Evolutionary conservation across 164 flowering plant genomes (phyloP).

Genomic region (Stephania cephalantha): DNA sequence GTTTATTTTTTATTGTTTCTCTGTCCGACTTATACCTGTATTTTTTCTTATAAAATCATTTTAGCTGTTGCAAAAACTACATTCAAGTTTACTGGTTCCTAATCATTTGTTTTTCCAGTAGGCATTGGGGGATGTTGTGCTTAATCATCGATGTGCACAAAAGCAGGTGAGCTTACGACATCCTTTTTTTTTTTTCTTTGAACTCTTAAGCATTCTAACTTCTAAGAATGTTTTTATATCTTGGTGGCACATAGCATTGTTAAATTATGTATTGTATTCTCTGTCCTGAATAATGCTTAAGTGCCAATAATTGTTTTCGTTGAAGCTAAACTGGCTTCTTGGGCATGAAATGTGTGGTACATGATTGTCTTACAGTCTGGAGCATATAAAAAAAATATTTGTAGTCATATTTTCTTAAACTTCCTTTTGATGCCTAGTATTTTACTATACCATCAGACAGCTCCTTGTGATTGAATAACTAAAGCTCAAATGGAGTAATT

Average conservation of each 20-base stretch:
- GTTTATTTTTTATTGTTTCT: background rate
- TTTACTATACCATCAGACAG: background rate
- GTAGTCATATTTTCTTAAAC: background rate
- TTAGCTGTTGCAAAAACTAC: background rate
- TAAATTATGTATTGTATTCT: background rate
- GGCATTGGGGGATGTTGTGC: slow-evolving; percentile 62
- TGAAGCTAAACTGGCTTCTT: background rate
- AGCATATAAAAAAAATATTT: no score
- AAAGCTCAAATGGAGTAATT: background rate
- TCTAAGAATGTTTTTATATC: slow-evolving; percentile 1
- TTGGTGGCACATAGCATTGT: background rate
- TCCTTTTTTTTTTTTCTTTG: background rate
- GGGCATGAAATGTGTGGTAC: background rate
- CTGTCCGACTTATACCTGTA: background rate
- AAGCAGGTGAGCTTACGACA: slow-evolving; percentile 34
- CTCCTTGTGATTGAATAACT: background rate
- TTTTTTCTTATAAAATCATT: background rate
- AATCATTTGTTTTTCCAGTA: slow-evolving; percentile 10
- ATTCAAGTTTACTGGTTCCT: background rate
- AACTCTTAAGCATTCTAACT: background rate
- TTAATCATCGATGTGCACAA: slow-evolving; percentile 64
- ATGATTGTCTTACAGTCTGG: background rate
- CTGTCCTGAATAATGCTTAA: background rate
- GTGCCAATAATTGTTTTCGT: background rate
- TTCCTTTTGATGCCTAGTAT: background rate